These are phyloP conservation scores for Bryoerythrophyllum caledonicum DNA, from an alignment of 225 moss, liverwort and hornwort species.

Conservation along the genomic window DNA sequence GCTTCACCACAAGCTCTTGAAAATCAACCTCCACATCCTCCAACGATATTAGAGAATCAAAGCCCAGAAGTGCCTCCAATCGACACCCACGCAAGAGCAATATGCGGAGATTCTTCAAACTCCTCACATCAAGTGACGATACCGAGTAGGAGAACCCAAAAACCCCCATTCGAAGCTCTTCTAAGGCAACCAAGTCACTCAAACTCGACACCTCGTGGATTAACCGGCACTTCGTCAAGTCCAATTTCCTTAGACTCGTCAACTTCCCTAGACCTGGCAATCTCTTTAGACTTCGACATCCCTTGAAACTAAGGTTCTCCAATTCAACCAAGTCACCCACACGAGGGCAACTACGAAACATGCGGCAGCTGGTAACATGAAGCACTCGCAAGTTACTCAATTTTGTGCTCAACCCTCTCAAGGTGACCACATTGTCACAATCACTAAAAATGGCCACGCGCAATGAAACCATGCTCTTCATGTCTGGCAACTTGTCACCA, in stretches of 20 bases:
- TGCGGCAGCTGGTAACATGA: not conserved
- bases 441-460: not conserved
- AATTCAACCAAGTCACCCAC: not conserved
- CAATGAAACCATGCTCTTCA: not conserved
- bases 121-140: not conserved
- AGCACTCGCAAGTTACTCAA: not conserved
- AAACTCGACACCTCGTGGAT: not conserved
- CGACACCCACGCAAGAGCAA: not conserved
- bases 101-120: not conserved
- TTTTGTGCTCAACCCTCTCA: not conserved
- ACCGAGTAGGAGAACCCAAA: not conserved
- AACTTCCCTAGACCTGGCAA: no score
- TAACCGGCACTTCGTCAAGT: not conserved
- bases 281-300: not conserved
- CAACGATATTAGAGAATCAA: not conserved
- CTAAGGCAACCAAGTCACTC: not conserved
- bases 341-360: not conserved
- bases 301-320: not conserved
- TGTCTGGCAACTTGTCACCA: not conserved
- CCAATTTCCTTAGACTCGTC: not conserved
- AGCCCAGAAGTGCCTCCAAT: not conserved
- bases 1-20: not conserved
- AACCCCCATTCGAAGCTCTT: not conserved
- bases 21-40: not conserved
- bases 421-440: not conserved